phyloP scores from a whole-genome alignment of 352 stramenopile species.

The Aphanomyces invadans region DNA sequence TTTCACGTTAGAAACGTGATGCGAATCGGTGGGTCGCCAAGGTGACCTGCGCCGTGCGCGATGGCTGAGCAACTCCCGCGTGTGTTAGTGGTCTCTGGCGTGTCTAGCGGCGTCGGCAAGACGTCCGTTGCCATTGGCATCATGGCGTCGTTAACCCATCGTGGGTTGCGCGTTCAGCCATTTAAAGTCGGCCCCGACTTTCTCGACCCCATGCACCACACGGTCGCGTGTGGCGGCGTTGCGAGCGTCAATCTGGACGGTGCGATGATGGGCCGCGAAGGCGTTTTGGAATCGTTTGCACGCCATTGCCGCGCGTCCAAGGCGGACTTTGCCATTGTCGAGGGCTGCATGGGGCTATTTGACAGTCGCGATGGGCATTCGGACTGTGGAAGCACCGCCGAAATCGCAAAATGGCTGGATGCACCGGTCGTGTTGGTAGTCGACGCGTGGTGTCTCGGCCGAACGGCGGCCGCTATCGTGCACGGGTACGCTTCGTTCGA shows the following conservation, averaged over 20 bases:
- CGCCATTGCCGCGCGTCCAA: background rate
- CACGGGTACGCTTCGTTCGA: slow-evolving; percentile 28
- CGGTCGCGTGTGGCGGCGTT: slow-evolving; percentile 8
- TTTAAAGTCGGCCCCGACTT: slow-evolving; percentile 24
- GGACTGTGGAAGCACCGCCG: slow-evolving; percentile 17
- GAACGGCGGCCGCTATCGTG: slow-evolving; percentile 26
- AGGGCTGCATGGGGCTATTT: slow-evolving; percentile 23
- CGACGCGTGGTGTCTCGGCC: slow-evolving; percentile 25
- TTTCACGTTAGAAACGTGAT: background rate
- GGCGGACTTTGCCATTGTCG: slow-evolving; percentile 18
- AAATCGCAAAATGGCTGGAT: slow-evolving; percentile 23
- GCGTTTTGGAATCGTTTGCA: slow-evolving; percentile 1
- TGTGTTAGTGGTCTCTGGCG: slow-evolving; percentile 11
- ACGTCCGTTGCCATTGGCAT: slow-evolving; percentile 21
- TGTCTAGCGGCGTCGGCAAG: slow-evolving; percentile 24
- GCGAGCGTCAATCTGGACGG: slow-evolving; percentile 20
- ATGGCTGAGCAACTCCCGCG: background rate
- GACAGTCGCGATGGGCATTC: slow-evolving; percentile 4
- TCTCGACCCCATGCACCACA: slow-evolving; percentile 24
- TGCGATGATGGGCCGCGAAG: slow-evolving; percentile 20
- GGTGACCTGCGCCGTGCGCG: background rate
- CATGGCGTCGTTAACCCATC: slow-evolving; percentile 15
- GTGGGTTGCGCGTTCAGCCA: slow-evolving; percentile 17
- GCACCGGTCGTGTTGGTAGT: slow-evolving; percentile 26
- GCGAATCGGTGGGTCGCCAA: background rate